Percentiles rank a stretch among this genome's conserved stretches.
These are phyloP conservation scores for Arthroderma uncinatum DNA, from an alignment of 2,329 filamentous ascomycete species.

Conservation along the genomic window DNA sequence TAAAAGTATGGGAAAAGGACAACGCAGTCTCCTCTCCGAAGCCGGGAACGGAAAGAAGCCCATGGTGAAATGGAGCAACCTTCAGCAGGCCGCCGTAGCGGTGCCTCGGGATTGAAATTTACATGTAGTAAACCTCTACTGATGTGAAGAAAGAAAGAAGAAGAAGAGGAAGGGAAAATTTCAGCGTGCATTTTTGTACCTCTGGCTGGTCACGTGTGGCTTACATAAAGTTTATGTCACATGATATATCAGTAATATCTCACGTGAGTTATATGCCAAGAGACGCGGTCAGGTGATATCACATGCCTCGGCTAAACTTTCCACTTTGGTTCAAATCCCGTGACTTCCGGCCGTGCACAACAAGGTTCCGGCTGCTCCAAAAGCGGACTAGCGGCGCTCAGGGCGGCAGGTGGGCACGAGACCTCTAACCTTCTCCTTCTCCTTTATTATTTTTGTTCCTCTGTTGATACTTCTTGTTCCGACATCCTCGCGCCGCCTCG, in stretches of 20 bases:
- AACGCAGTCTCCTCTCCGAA: constrained; percentile 33
- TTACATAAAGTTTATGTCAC: not conserved
- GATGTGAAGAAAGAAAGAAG: constrained; percentile 37
- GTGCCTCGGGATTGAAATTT: constrained; percentile 39
- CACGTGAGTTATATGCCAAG: not conserved
- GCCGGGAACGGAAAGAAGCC: constrained; percentile 43
- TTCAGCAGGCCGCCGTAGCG: constrained; percentile 40
- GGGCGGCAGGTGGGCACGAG: constrained; percentile 25
- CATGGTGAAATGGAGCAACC: constrained; percentile 35
- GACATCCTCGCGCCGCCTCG: not conserved
- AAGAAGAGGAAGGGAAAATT: constrained; percentile 16
- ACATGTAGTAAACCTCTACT: constrained; percentile 43
- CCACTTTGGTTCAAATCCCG: not conserved
- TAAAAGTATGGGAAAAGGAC: constrained; percentile 37
- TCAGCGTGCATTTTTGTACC: constrained; percentile 24
- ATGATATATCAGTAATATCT: constrained; percentile 17
- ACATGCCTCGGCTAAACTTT: not conserved
- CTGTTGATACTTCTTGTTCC: not conserved
- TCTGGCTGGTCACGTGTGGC: not conserved
- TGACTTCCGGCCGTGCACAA: not conserved
- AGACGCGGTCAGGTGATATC: not conserved
- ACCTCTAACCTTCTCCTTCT: constrained; percentile 19
- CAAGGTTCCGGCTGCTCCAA: not conserved
- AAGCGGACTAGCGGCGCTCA: constrained; percentile 13
- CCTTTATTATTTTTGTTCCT: not conserved